These are phyloP conservation scores for Entoloma clypeatum DNA, from an alignment of 1,284 basidiomycete genomes.

Conservation along the genomic window DNA sequence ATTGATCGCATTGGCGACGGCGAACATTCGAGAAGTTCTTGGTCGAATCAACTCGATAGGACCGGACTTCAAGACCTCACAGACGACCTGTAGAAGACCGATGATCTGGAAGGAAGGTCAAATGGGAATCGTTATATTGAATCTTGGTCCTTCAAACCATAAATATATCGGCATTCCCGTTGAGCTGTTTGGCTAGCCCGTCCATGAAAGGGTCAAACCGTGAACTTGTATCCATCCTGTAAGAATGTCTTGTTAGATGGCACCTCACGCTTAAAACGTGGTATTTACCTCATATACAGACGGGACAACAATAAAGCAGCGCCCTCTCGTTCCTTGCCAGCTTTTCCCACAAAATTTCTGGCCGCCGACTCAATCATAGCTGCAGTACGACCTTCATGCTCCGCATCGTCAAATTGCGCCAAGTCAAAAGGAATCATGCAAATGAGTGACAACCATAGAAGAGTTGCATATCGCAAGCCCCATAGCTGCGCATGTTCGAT, in stretches of 20 bases:
- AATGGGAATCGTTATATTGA: background rate
- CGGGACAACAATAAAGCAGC: conserved; percentile 70
- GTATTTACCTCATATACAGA: conserved; percentile 67
- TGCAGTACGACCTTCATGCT: conserved; percentile 47
- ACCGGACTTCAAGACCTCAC: conserved; percentile 67
- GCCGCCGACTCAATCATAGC: conserved; percentile 55
- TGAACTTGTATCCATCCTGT: conserved; percentile 60
- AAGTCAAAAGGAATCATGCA: conserved; percentile 94
- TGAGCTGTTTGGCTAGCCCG: conserved; percentile 40
- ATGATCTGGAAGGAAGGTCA: conserved; percentile 47
- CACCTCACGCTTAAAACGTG: background rate
- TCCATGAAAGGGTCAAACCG: conserved; percentile 50
- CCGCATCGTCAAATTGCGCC: conserved; percentile 71
- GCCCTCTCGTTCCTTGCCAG: conserved; percentile 82
- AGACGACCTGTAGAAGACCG: conserved; percentile 70
- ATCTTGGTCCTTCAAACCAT: conserved; percentile 38
- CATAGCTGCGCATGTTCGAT: conserved; percentile 52
- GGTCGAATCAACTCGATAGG: conserved; percentile 51
- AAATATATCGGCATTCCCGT: conserved; percentile 42
- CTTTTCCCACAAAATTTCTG: conserved; percentile 56
- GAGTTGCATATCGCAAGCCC: conserved; percentile 80
- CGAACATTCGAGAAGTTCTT: conserved; percentile 41
- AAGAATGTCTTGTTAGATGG: conserved; percentile 11
- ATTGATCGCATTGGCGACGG: conserved; percentile 41
- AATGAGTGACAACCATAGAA: conserved; percentile 93